phyloP scores from a whole-genome alignment of 306 rosid species.

The Crataegus laevigata region DNA sequence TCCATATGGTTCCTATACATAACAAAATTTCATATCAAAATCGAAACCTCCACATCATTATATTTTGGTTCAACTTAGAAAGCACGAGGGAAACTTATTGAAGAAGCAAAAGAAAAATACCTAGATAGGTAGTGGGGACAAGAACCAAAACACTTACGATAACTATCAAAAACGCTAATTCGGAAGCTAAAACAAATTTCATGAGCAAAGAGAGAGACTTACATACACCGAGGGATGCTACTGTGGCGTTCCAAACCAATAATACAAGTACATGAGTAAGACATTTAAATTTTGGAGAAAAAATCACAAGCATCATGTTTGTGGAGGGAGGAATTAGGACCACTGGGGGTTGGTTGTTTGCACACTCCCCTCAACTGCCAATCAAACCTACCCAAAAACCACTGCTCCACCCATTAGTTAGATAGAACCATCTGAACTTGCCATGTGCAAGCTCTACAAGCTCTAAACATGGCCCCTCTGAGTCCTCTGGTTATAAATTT shows the following conservation, averaged over 20 bases:
- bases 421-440: not conserved
- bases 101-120: not conserved
- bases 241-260: too few species aligned
- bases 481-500: not conserved
- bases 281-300: not conserved
- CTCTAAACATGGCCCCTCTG: not conserved
- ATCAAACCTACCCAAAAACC: not conserved
- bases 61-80: too few species aligned
- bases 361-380: not conserved
- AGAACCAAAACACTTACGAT: not conserved
- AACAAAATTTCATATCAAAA: not conserved
- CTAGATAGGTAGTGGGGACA: not conserved
- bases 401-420: not conserved
- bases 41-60: not conserved
- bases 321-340: not conserved
- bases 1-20: constrained; percentile 24
- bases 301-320: not conserved
- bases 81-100: too few species aligned
- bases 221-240: too few species aligned
- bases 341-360: too few species aligned
- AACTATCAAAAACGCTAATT: too few species aligned
- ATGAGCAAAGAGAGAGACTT: too few species aligned
- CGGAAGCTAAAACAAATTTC: too few species aligned
- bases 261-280: too few species aligned
- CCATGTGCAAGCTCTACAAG: not conserved